Percentiles rank a stretch among this genome's conserved stretches.
phyloP scores from a whole-genome alignment of 768 basidiomycete genomes.

The Leccinum fibrillosum region DNA sequence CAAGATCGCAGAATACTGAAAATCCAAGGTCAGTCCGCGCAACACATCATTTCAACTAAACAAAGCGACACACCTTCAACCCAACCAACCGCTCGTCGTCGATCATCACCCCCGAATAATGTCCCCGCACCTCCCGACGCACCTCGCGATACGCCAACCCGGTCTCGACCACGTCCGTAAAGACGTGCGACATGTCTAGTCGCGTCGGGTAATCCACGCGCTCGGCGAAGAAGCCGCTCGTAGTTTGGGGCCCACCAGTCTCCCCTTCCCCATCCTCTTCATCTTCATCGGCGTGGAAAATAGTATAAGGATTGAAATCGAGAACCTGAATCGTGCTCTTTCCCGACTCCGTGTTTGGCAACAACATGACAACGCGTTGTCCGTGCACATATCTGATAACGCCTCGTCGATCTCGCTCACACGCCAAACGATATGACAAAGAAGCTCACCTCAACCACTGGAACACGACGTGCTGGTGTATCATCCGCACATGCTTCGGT shows the following conservation, averaged over 20 bases:
- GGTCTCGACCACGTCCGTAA: slow-evolving; percentile 25
- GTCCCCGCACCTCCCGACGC: slow-evolving; percentile 17
- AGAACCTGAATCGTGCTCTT: slow-evolving; percentile 21
- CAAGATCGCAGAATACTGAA: slow-evolving; percentile 26
- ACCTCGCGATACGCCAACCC: slow-evolving; percentile 32
- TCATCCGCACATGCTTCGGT: slow-evolving; percentile 30
- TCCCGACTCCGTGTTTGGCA: slow-evolving; percentile 5
- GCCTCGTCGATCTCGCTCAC: not conserved
- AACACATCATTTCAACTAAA: not conserved
- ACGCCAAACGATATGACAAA: not conserved
- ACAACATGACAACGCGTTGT: slow-evolving; percentile 33
- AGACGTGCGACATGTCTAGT: slow-evolving; percentile 18
- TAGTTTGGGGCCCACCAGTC: not conserved
- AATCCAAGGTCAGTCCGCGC: not conserved
- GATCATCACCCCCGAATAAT: slow-evolving; percentile 41
- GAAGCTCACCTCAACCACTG: slow-evolving; percentile 38
- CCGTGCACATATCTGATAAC: slow-evolving; percentile 41
- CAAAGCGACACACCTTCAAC: slow-evolving; percentile 31
- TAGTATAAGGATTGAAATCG: slow-evolving; percentile 30
- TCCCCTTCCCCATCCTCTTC: too few relatives aligned
- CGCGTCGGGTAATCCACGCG: slow-evolving; percentile 11
- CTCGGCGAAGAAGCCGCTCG: not conserved
- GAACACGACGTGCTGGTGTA: slow-evolving; percentile 28
- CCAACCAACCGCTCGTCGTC: slow-evolving; percentile 41
- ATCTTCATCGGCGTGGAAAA: not conserved